A percentile compares a stretch with the other conserved stretches of the same genome.
Evolutionary conservation across 1,284 basidiomycete species (phyloP).

Genomic region (Ganoderma boninense): DNA sequence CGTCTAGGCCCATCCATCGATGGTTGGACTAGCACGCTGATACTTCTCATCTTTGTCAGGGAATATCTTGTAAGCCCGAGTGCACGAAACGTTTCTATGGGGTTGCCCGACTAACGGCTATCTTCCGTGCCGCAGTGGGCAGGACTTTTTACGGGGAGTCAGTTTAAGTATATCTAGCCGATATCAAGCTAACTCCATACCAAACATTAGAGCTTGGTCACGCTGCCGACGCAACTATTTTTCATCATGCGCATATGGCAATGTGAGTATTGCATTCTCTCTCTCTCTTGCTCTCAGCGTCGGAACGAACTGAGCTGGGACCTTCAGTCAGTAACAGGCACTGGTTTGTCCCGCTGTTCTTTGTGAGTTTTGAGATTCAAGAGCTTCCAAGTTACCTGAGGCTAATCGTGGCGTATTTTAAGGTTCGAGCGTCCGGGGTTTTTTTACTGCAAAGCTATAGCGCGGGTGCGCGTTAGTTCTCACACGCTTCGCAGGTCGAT

Average conservation of each 20-base stretch:
- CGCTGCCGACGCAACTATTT: neutral
- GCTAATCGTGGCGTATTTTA: neutral
- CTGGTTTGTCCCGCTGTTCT: neutral
- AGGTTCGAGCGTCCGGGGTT: too few relatives aligned
- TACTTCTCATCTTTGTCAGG: neutral
- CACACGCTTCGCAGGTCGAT: too few relatives aligned
- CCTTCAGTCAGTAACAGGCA: neutral
- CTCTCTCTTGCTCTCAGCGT: neutral
- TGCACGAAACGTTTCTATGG: neutral
- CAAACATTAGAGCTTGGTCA: neutral
- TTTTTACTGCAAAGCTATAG: too few relatives aligned
- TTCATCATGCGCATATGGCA: neutral
- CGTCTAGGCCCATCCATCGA: neutral
- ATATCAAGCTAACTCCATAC: neutral
- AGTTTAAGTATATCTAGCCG: neutral
- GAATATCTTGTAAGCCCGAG: neutral
- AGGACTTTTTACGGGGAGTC: neutral
- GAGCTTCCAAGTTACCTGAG: neutral
- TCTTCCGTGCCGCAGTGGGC: neutral
- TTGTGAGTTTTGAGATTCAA: neutral
- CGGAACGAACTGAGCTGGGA: neutral
- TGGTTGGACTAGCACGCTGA: neutral
- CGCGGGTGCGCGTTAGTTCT: too few relatives aligned
- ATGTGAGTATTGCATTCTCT: neutral
- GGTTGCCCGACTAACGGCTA: neutral